Percentiles rank a stretch among this genome's conserved stretches.
Evolutionary conservation across 2,329 filamentous ascomycete species (phyloP).

Genomic region (Cytospora paraplurivora): DNA sequence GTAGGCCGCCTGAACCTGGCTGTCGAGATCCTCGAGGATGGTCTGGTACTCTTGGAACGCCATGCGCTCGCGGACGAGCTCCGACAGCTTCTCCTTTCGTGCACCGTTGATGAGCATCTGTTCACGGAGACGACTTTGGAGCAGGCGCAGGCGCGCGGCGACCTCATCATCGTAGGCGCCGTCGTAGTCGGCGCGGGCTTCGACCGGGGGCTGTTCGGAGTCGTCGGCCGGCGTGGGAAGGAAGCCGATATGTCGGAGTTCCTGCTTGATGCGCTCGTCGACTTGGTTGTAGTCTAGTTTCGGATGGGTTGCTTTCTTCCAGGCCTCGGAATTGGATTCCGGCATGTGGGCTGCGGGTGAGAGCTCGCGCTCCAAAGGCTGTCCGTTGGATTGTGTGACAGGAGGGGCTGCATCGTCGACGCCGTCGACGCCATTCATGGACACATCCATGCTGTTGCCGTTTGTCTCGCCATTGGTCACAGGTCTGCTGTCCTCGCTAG

Average conservation of each 20-base stretch:
- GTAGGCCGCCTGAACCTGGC: slow-evolving; percentile 92
- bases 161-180: slow-evolving; percentile 93
- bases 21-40: slow-evolving; percentile 94
- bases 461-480: slow-evolving; percentile 48
- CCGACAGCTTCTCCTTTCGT: slow-evolving; percentile 81
- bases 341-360: slow-evolving; percentile 79
- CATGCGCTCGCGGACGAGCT: slow-evolving; percentile 89
- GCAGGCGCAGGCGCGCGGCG: slow-evolving; percentile 79
- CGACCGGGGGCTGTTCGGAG: slow-evolving; percentile 26
- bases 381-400: slow-evolving; percentile 25
- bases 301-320: slow-evolving; percentile 74
- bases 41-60: slow-evolving; percentile 96
- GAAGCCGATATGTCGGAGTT: slow-evolving; percentile 88
- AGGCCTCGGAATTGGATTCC: slow-evolving; percentile 73
- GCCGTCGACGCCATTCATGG: slow-evolving; percentile 55
- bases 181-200: slow-evolving; percentile 70
- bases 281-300: slow-evolving; percentile 84
- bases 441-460: slow-evolving; percentile 49
- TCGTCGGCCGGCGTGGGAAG: slow-evolving; percentile 53
- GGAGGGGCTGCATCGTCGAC: slow-evolving; percentile 41
- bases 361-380: slow-evolving; percentile 40
- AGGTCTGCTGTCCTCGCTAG: slow-evolving; percentile 57
- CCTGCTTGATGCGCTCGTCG: slow-evolving; percentile 88
- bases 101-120: slow-evolving; percentile 88
- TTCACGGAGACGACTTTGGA: slow-evolving; percentile 80